Evolutionary conservation across 1,139 yeast species (phyloP).

Genomic region (Saccharomyces hybrid): DNA sequence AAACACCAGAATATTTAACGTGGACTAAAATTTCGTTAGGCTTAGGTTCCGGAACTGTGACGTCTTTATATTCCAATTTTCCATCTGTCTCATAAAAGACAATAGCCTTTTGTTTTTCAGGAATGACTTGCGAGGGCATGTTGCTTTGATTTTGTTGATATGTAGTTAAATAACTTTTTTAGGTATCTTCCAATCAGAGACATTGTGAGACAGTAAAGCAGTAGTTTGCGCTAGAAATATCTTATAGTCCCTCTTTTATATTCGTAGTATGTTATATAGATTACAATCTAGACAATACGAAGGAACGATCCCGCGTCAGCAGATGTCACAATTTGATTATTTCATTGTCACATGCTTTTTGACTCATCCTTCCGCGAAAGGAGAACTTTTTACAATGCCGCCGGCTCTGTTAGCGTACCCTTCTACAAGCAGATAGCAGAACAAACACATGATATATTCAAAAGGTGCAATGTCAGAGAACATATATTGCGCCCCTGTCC

Average conservation of each 20-base stretch:
- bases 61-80: conserved; percentile 52
- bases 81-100: conserved; percentile 65
- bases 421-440: neutral
- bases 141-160: conserved; percentile 1
- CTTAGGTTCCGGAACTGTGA: conserved; percentile 63
- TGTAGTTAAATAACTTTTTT: neutral
- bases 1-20: conserved; percentile 69
- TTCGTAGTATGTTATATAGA: neutral
- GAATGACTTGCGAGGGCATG: conserved; percentile 32
- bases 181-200: neutral
- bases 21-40: conserved; percentile 59
- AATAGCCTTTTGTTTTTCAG: conserved; percentile 64
- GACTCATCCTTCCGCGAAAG: neutral
- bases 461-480: neutral
- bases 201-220: neutral
- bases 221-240: neutral
- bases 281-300: neutral
- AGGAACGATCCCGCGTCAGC: neutral
- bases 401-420: neutral
- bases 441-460: neutral
- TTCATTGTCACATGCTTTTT: neutral
- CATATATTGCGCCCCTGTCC: neutral
- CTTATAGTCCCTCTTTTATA: neutral
- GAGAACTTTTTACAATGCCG: neutral
- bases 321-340: neutral